phyloP scores from a whole-genome alignment of 2,329 filamentous ascomycete species.

The Venturiaceae sp. region DNA sequence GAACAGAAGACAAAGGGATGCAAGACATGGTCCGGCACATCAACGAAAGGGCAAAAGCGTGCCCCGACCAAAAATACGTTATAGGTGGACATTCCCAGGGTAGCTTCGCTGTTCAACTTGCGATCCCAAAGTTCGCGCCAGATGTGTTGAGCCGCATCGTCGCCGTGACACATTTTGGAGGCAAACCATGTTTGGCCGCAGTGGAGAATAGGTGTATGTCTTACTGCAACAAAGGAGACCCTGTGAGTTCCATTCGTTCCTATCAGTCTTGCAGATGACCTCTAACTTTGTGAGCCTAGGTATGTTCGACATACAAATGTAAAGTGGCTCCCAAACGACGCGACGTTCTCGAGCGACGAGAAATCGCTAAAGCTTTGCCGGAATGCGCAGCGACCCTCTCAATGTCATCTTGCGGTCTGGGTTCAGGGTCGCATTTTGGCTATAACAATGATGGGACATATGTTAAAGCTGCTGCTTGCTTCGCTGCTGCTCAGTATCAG shows the following conservation, averaged over 20 bases:
- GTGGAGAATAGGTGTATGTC: background rate
- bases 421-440: background rate
- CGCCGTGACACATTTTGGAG: constrained; percentile 7
- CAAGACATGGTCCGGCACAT: constrained; percentile 1
- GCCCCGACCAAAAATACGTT: constrained; percentile 3
- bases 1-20: background rate
- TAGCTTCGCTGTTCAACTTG: background rate
- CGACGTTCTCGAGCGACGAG: background rate
- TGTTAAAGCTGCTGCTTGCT: constrained; percentile 5
- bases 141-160: constrained; percentile 1
- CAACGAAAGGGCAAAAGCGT: background rate
- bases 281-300: background rate
- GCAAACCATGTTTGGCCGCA: background rate
- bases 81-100: constrained; percentile 6
- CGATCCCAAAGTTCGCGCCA: background rate
- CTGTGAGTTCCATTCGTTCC: constrained; percentile 2
- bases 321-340: background rate
- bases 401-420: background rate
- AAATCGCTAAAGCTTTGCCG: background rate
- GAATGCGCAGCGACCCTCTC: background rate
- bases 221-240: constrained; percentile 2
- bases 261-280: too few species aligned
- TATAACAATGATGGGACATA: constrained; percentile 5
- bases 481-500: background rate
- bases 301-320: background rate